Percentiles rank a stretch among this genome's conserved stretches.
phyloP scores from a whole-genome alignment of 495 filamentous ascomycete genomes.

The Daldinia childiae region DNA sequence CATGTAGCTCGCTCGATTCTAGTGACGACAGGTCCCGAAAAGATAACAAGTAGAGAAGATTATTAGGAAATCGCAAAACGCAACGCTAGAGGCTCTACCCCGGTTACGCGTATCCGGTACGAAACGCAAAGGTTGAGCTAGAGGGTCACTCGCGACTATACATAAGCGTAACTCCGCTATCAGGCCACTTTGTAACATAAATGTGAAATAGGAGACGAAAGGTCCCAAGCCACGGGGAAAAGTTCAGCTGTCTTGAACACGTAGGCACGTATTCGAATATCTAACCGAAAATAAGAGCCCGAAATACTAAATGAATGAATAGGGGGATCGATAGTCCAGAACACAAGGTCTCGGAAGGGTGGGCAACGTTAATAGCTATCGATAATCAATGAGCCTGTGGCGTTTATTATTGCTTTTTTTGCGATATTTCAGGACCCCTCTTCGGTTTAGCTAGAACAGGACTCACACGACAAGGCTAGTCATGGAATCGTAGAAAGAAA shows the following conservation, averaged over 20 bases:
- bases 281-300: slow-evolving; percentile 26
- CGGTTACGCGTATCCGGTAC: slow-evolving; percentile 10
- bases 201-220: background rate
- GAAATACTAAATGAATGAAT: slow-evolving; percentile 35
- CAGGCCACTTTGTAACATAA: background rate
- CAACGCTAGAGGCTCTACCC: background rate
- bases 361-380: slow-evolving; percentile 22
- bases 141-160: slow-evolving; percentile 2
- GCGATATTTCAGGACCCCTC: background rate
- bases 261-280: slow-evolving; percentile 22
- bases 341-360: slow-evolving; percentile 34
- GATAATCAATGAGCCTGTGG: slow-evolving; percentile 29
- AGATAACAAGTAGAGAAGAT: background rate
- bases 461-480: background rate
- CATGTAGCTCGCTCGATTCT: background rate
- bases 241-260: slow-evolving; percentile 25
- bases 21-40: background rate
- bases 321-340: slow-evolving; percentile 40
- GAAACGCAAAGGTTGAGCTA: slow-evolving; percentile 4
- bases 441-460: background rate
- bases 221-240: slow-evolving; percentile 9
- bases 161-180: slow-evolving; percentile 16
- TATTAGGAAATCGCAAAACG: background rate
- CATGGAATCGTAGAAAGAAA: background rate
- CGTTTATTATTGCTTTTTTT: slow-evolving; percentile 37